These are phyloP conservation scores for Mycothermus thermophilus DNA, from an alignment of 495 filamentous ascomycete species.

Conservation along the genomic window DNA sequence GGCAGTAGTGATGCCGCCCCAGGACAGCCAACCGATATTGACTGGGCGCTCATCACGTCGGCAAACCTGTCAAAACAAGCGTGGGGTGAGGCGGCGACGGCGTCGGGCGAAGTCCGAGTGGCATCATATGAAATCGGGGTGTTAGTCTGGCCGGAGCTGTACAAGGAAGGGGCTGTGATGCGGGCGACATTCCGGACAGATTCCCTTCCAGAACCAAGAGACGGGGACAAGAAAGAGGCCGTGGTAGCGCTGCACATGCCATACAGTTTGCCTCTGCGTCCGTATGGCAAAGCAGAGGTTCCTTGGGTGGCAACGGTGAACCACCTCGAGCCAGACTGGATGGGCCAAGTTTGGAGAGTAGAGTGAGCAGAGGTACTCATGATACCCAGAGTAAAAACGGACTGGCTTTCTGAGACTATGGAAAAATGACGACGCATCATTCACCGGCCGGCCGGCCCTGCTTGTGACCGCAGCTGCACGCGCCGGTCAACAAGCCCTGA, in stretches of 20 bases:
- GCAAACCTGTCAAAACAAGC: slow-evolving; percentile 84
- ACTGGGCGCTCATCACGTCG: slow-evolving; percentile 78
- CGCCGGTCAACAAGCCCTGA: too few relatives aligned
- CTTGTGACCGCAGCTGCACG: too few relatives aligned
- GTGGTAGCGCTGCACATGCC: slow-evolving; percentile 64
- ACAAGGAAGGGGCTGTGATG: slow-evolving; percentile 44
- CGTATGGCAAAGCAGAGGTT: slow-evolving; percentile 46
- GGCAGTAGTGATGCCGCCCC: slow-evolving; percentile 24
- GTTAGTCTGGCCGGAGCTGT: slow-evolving; percentile 67
- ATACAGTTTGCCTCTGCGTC: slow-evolving; percentile 63
- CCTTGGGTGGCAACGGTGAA: slow-evolving; percentile 67
- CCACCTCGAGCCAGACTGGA: slow-evolving; percentile 54
- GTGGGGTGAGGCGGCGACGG: slow-evolving; percentile 55
- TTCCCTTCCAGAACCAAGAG: slow-evolving; percentile 19
- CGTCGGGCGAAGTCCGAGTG: slow-evolving; percentile 47
- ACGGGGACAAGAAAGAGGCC: slow-evolving; percentile 3
- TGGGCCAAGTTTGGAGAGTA: slow-evolving; percentile 32
- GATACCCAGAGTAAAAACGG: too few relatives aligned
- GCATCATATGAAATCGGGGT: slow-evolving; percentile 81
- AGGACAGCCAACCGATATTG: too few relatives aligned
- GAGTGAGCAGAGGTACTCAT: neutral
- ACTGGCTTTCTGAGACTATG: too few relatives aligned
- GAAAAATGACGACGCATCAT: too few relatives aligned
- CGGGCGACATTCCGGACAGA: slow-evolving; percentile 53
- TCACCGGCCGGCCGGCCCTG: too few relatives aligned